Base-by-base conservation (phyloP, 495 filamentous ascomycete species). In the Lepidopterella palustris region DNA sequence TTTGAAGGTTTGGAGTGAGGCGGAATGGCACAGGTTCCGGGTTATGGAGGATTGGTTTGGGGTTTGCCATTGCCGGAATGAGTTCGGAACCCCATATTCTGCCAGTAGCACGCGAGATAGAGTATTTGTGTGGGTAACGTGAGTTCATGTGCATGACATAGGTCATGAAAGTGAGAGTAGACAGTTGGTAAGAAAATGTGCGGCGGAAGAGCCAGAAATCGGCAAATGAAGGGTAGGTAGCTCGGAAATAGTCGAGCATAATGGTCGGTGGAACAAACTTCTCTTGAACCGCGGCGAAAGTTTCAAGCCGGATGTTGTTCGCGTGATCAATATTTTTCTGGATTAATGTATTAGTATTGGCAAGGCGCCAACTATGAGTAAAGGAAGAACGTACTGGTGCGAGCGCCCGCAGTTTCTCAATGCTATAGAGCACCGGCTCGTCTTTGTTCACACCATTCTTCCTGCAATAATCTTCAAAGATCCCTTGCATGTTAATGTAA, bases 191-290 rank as follows among this genome's bases (percentile, higher is more conserved):
- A 27, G 89, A 86, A 73, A 97, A 97, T 57, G 95, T 90, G 50
- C 91, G 84, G 45, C 92, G 85, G 87, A 99, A 99, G 39, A 97
- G 84, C 88, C 92, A 97, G 80, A 97, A 96, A 67, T 96, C 92
- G 24, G 88, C 80, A 69, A 87, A 97, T 45, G 88, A 88, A 55
- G 93, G 89, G 73, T 92, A 96, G 8, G 84, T 89, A 58, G 82
- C 78, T 70, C 90, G 84, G 83, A 96, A 97, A 76, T 96, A 95
- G 62, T 96, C 83, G 48, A 96, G 80, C 24, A 86, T 84, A 55
- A 97, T 72, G 10, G 79, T 88, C 61, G 83, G 83, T 1, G 89
- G 87, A 50, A 96, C 91, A 82, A 84, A 93, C 68, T 88, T 89
- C 68, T 90, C 87, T 70, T 96, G 91, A 64, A 99, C 93, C 6